Conservation (phyloP, 106 monocot genomes). For the Apostasia ramifera region DNA sequence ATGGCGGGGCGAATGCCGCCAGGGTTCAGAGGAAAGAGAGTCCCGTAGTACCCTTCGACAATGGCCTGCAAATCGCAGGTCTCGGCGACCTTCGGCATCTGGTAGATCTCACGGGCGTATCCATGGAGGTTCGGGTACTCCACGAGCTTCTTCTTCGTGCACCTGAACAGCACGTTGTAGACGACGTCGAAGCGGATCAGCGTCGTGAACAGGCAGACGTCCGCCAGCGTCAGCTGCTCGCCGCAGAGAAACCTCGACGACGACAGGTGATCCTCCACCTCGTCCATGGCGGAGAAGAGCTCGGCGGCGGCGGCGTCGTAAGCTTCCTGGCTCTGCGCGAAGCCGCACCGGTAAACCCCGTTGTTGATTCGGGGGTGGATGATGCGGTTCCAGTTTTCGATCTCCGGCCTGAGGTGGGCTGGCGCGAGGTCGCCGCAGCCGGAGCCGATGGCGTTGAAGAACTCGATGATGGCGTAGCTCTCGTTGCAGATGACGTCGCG, state of each 20-base stretch:
- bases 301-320: constrained; percentile 55
- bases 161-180: constrained; percentile 80
- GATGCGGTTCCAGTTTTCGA: constrained; percentile 62
- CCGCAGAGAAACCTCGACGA: constrained; percentile 74
- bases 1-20: constrained; percentile 60
- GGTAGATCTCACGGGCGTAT: constrained; percentile 80
- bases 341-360: constrained; percentile 97
- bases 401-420: constrained; percentile 28
- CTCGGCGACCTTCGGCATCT: constrained; percentile 71
- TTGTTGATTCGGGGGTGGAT: constrained; percentile 82
- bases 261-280: constrained; percentile 52
- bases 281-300: constrained; percentile 64
- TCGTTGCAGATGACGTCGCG: constrained; percentile 84
- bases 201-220: constrained; percentile 88
- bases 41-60: constrained; percentile 68
- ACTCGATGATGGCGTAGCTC: constrained; percentile 76
- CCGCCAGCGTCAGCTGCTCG: constrained; percentile 66
- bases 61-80: constrained; percentile 86
- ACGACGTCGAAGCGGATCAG: constrained; percentile 80
- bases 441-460: constrained; percentile 32
- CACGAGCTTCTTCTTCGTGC: constrained; percentile 77
- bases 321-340: constrained; percentile 92
- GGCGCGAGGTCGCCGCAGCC: constrained; percentile 37
- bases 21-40: constrained; percentile 84
- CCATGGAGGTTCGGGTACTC: constrained; percentile 75